phyloP scores from a whole-genome alignment of 169 alveolate genomes.

The Miamiensis avidus region DNA sequence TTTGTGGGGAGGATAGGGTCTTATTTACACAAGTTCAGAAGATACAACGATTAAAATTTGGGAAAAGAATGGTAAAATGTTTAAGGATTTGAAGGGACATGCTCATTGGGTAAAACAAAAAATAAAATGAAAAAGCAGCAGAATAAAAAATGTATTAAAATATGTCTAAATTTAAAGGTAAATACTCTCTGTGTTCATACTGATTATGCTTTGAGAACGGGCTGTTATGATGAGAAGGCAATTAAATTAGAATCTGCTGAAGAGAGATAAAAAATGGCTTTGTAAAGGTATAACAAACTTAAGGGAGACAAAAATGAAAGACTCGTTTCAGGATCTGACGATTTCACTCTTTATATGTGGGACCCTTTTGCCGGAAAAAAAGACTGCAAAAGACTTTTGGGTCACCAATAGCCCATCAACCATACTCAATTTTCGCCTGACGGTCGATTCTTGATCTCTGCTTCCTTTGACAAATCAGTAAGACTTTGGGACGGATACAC shows the following conservation, averaged over 20 bases:
- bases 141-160: too few species aligned
- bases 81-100: constrained; percentile 92
- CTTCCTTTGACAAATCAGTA: constrained; percentile 97
- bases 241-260: constrained; percentile 60
- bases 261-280: constrained; percentile 48
- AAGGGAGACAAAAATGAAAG: constrained; percentile 89
- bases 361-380: constrained; percentile 81
- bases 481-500: constrained; percentile 93
- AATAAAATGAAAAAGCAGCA: too few species aligned
- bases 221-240: constrained; percentile 85
- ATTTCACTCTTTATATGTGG: constrained; percentile 96
- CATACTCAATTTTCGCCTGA: constrained; percentile 97
- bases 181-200: constrained; percentile 96
- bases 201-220: constrained; percentile 90
- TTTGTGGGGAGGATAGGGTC: constrained; percentile 94
- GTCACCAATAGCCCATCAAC: constrained; percentile 96
- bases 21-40: constrained; percentile 92
- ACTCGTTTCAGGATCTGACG: constrained; percentile 98
- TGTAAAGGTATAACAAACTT: constrained; percentile 64
- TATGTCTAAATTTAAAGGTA: too few species aligned
- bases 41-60: constrained; percentile 95
- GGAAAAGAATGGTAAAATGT: constrained; percentile 83
- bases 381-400: constrained; percentile 91
- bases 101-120: constrained; percentile 99
- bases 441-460: constrained; percentile 96